Percentiles rank a stretch among this genome's conserved stretches.
Evolutionary conservation across 192 early-diverging fungal species (phyloP).

Genomic region (Coemansia erecta): DNA sequence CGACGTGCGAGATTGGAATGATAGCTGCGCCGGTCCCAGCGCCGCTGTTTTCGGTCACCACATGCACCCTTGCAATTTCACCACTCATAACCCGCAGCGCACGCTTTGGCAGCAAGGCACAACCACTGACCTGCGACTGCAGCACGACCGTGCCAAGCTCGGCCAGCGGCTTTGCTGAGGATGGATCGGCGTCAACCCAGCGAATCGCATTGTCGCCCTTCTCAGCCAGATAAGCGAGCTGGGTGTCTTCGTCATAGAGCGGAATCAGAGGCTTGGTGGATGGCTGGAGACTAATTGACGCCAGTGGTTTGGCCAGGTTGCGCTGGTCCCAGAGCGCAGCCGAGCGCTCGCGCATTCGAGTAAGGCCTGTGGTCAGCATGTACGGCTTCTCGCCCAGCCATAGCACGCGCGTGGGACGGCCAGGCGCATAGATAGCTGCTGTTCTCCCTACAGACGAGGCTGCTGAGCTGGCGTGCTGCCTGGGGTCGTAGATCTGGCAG

Average conservation of each 20-base stretch:
- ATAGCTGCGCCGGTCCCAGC: conserved; percentile 59
- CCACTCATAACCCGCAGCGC: conserved; percentile 69
- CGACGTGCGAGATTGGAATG: conserved; percentile 65
- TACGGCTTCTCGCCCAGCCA: conserved; percentile 67
- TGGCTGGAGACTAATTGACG: conserved; percentile 60
- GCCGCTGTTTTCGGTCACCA: conserved; percentile 18
- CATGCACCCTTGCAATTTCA: conserved; percentile 64
- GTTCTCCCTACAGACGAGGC: conserved; percentile 15
- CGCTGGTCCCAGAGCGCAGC: conserved; percentile 76
- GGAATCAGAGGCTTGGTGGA: conserved; percentile 71
- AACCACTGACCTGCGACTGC: conserved; percentile 52
- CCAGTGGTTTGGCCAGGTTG: conserved; percentile 59
- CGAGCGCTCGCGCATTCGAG: conserved; percentile 66
- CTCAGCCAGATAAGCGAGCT: conserved; percentile 69
- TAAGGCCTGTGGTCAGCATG: conserved; percentile 73
- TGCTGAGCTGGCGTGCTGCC: background rate
- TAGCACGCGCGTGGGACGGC: conserved; percentile 55
- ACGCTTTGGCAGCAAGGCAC: conserved; percentile 66
- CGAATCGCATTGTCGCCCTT: conserved; percentile 67
- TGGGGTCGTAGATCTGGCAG: conserved; percentile 28
- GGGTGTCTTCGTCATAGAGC: conserved; percentile 79
- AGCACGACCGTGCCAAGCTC: conserved; percentile 39
- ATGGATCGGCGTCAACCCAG: conserved; percentile 62
- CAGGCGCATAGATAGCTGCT: conserved; percentile 25
- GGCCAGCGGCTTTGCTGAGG: conserved; percentile 23